These are phyloP conservation scores for Claviceps arundinis DNA, from an alignment of 2,329 filamentous ascomycete species.

Conservation along the genomic window DNA sequence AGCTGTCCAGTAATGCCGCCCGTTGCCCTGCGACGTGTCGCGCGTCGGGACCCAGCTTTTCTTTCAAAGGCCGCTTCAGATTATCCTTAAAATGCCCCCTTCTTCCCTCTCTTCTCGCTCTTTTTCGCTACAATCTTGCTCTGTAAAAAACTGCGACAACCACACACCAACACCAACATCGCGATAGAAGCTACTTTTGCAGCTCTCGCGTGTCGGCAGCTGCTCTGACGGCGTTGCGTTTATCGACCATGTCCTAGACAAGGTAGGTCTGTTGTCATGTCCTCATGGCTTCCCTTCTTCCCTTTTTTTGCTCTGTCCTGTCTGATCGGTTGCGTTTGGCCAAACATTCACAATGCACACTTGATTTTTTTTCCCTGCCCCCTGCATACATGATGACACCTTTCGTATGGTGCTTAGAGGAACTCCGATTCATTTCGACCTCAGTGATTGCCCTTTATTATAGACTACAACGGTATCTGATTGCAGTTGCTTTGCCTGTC, in stretches of 20 bases:
- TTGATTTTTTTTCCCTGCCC: neutral
- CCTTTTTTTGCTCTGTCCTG: neutral
- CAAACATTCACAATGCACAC: neutral
- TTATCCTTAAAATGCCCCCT: too few species aligned
- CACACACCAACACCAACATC: too few species aligned
- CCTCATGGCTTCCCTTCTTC: neutral
- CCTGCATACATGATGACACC: conserved; percentile 43
- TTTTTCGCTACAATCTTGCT: too few species aligned
- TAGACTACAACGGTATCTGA: conserved; percentile 99
- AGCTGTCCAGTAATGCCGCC: neutral
- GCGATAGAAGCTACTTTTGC: neutral
- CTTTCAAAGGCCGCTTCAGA: too few species aligned
- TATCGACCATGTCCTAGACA: conserved; percentile 17
- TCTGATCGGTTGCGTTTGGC: neutral
- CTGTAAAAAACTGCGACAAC: too few species aligned
- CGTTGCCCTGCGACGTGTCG: too few species aligned
- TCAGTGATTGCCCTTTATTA: conserved; percentile 49
- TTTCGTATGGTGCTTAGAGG: conserved; percentile 42
- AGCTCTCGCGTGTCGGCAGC: neutral
- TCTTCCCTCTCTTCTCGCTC: too few species aligned
- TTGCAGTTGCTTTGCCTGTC: conserved; percentile 24
- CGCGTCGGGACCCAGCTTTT: too few species aligned
- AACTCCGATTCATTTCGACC: conserved; percentile 39
- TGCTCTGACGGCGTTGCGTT: conserved; percentile 6
- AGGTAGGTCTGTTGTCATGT: conserved; percentile 12